phyloP scores from a whole-genome alignment of 192 early-diverging fungal genomes.

The Mortierella alpina region DNA sequence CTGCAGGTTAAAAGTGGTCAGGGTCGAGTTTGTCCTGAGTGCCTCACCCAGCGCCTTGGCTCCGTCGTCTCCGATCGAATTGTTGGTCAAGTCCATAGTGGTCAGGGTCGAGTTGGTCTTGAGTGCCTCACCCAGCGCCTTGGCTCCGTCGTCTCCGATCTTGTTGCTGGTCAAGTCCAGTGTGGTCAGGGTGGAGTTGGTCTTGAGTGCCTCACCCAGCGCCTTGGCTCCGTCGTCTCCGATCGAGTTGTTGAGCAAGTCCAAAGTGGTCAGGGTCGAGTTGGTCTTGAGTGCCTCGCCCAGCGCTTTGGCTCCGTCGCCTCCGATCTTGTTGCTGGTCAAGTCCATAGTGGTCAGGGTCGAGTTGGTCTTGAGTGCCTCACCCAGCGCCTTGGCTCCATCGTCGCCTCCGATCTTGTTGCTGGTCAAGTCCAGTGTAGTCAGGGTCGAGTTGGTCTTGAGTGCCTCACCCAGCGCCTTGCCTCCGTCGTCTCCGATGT shows the following conservation, averaged over 20 bases:
- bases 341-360: too few relatives aligned
- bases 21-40: constrained; percentile 22
- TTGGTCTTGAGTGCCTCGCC: too few relatives aligned
- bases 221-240: neutral
- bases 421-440: too few relatives aligned
- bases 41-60: constrained; percentile 9
- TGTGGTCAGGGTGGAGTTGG: neutral
- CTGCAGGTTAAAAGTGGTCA: neutral
- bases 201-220: constrained; percentile 5
- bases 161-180: neutral
- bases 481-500: neutral
- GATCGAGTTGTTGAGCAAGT: neutral
- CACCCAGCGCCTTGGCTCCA: too few relatives aligned
- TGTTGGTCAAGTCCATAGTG: neutral
- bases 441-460: neutral
- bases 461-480: neutral
- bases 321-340: too few relatives aligned
- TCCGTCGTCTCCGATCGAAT: constrained; percentile 15
- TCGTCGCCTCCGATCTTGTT: too few relatives aligned
- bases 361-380: too few relatives aligned
- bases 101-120: constrained; percentile 16
- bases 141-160: constrained; percentile 8
- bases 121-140: constrained; percentile 10
- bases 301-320: too few relatives aligned
- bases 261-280: too few relatives aligned